Evolutionary conservation across 257 asterid species (phyloP), one percentile per base, ranked within the genome.

Genomic region (Solanum sejunctum): DNA sequence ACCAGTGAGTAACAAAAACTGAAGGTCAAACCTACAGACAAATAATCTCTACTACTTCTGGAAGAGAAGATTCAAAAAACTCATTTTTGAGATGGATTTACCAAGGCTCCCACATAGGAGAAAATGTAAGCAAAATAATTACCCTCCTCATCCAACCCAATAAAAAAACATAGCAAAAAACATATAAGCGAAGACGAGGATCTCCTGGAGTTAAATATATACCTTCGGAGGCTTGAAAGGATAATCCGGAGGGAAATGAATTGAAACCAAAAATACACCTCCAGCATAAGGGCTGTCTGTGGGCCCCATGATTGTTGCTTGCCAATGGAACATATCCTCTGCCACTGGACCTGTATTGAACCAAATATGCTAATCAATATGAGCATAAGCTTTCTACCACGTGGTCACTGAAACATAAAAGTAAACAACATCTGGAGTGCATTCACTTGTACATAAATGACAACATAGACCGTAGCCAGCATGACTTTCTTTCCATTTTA

Each of bases 161-260:
- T 69, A 77, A 18, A 16, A 13, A 52, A 21, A 51, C 2, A 2
- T 9, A 77, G 8, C 18, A 51, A 26, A 51, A 11, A 15, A 52
- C 64, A 77, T 23, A 2, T 2, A 9, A 52, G 63, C 10, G 0
- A 41, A 70, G 54, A 78, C 17, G 28, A 16, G 64, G 15, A 52
- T 77, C 13, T 2, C n/a, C 64, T 78, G 64, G 49, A 69, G 52
- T 3, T 39, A 28, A 6, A 73, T 3, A 54, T 73, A 71, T 84
- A 89, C 92, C 92, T 89, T 89, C 51, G 92, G 92, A n/a, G 92
- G 92, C 87, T 89, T 89, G 69, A 89, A 89, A 11, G 91, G 91
- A 66, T 89, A 89, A 80, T 89, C 91, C 6, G 91, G 91, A 10
- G 91, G 91, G 55, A 89, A 89, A 84, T 89, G 91, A 82, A 89